Conservation (phyloP, 208 protist species). For the Leishmania tropica region DNA sequence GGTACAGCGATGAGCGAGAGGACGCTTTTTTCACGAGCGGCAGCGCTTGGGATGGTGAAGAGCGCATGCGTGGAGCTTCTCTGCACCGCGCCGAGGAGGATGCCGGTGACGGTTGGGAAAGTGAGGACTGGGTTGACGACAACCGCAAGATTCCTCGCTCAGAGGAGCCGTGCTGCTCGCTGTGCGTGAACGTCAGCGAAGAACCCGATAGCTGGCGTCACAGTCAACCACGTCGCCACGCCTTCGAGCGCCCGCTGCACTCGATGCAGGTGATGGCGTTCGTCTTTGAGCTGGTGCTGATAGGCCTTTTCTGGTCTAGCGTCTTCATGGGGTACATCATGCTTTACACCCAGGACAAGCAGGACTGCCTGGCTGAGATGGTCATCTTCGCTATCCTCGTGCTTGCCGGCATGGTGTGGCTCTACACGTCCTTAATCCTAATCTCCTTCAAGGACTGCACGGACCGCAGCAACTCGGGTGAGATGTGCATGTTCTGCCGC, state of each 20-base stretch:
- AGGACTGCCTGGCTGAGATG: conserved; percentile 41
- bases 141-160: neutral
- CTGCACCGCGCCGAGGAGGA: neutral
- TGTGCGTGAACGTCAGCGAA: conserved; percentile 48
- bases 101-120: conserved; percentile 8
- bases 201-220: conserved; percentile 57
- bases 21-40: too few relatives aligned
- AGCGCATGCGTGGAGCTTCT: neutral
- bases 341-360: conserved; percentile 39
- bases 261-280: conserved; percentile 58
- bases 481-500: conserved; percentile 66
- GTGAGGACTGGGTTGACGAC: conserved; percentile 21
- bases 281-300: conserved; percentile 40
- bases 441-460: conserved; percentile 71
- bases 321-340: conserved; percentile 52
- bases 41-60: neutral
- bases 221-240: conserved; percentile 51
- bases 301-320: conserved; percentile 53
- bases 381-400: conserved; percentile 43
- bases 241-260: conserved; percentile 75
- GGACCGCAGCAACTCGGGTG: conserved; percentile 50
- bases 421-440: conserved; percentile 28
- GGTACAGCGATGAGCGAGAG: neutral
- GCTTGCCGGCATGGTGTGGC: conserved; percentile 17
- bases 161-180: conserved; percentile 31